Conservation (phyloP, 2,329 filamentous ascomycete species). For the Hawksworthiomyces lignivorus region DNA sequence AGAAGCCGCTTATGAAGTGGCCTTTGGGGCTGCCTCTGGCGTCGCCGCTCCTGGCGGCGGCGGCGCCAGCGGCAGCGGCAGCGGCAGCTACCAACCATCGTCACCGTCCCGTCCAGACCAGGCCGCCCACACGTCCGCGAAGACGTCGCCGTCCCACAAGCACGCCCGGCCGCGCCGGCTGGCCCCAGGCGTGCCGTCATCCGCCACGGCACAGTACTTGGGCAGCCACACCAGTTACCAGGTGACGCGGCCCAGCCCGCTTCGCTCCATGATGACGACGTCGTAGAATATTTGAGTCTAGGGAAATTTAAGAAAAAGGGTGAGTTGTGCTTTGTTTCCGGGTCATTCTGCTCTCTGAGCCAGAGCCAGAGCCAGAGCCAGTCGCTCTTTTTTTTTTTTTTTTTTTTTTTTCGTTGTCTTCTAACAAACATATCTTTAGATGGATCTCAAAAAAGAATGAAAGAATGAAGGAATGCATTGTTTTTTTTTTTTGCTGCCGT, state of each 20-base stretch:
- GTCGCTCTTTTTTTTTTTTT: too few species aligned
- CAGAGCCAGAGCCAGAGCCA: too few species aligned
- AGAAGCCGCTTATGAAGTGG: too few species aligned
- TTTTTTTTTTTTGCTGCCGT: too few species aligned
- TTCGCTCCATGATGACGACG: constrained; percentile 60
- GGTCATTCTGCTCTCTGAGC: too few species aligned
- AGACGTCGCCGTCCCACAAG: constrained; percentile 2
- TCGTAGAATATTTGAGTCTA: constrained; percentile 39
- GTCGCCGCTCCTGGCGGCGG: too few species aligned
- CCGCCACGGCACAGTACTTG: constrained; percentile 33
- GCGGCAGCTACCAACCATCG: constrained; percentile 19
- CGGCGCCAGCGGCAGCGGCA: not conserved
- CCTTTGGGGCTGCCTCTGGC: too few species aligned
- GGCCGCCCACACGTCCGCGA: constrained; percentile 1
- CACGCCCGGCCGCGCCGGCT: constrained; percentile 29
- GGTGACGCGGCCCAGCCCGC: constrained; percentile 57
- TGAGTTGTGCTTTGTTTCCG: not conserved
- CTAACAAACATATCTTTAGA: too few species aligned
- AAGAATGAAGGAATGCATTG: too few species aligned
- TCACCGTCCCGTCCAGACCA: not conserved
- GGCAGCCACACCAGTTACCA: constrained; percentile 37
- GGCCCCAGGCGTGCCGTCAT: constrained; percentile 28
- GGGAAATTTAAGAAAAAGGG: not conserved
- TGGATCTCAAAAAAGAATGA: too few species aligned
- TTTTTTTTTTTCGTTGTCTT: too few species aligned